Base-by-base conservation (phyloP, 2,329 filamentous ascomycete species). In the Lojkania enalia region DNA sequence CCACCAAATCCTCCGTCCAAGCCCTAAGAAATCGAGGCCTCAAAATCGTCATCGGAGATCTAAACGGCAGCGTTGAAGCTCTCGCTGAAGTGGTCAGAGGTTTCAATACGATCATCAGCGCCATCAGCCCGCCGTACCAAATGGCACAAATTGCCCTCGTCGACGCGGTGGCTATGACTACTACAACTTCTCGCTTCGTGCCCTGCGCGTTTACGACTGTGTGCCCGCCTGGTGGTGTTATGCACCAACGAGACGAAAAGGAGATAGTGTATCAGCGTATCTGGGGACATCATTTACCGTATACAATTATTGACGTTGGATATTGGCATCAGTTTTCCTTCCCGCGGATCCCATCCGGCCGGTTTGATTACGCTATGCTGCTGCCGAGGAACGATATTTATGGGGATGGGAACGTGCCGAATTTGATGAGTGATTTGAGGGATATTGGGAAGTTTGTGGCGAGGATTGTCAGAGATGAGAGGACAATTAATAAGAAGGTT, bases 261-360 rank as follows among this genome's bases (percentile, higher is more conserved):
- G 76, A 82, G 51, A 62, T 69, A 2, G 67, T 81, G 11, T 71
- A 77, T 55, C 71, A 77, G 44, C 71, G 77, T 41, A 67, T 82
- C 46, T 74, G 75, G 53, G 63, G 69, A 42, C 55, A 77, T 1
- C 62, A 69, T 21, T 69, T 83, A 1, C 77, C 77, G 0, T 83
- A 77, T 63, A 83, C 80, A 4, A 67, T 79, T 54, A 74, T 83
- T 38, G 80, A 83, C 49, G 73, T 81, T 11, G 80, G 80, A n/a
- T 80, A 70, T 68, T 83, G 80, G 81, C 77, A 79, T 55, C 77
- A 82, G 53, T 52, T 77, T 20, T 64, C 67, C 4, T 68, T 75
- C 42, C 74, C 74, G 11, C 56, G 55, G n/a, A 57, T 80, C 0
- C 69, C 72, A n/a, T 74, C 70, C 13, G 75, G 77, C 7, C 61